Evolutionary conservation across 305 asterid species (phyloP), one percentile per base, ranked within the genome.

Genomic region (Fraxinus paxiana): DNA sequence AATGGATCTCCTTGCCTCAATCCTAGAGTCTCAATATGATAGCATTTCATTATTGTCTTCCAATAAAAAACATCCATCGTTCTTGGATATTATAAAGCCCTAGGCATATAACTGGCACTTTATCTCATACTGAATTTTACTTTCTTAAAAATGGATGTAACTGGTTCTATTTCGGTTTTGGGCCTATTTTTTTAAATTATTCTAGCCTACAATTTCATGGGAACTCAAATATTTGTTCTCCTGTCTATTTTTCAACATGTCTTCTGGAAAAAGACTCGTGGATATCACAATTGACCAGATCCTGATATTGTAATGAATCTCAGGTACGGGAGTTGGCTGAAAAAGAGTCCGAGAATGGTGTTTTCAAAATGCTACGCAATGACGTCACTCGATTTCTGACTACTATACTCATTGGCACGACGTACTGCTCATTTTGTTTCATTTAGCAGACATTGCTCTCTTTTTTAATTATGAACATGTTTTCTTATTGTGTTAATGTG

Each of bases 301-400:
- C 76, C 54, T 80, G 73, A 75, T 77, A 33, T 37, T 76, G 17
- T 82, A 54, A 75, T 79, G 70, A 76, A 63, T 89, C 74, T 78
- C 90, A 96, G 99, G 99, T 96, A 76, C 89, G 98, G 69, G 98
- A 96, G 83, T 84, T 96, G 89, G 99, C 99, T 82, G 98, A 94
- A 34, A 96, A 96, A 81, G 98, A 96, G 81, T 81, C 98, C 1
- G 99, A 96, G 83, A 82, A 89, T 83, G 98, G 98, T 20, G 99
- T 96, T 76, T 96, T 96, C 86, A 92, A 87, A 89, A 85, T 92
- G 99, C 93, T 96, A 71, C 83, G 98, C 41, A 94, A 92, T 75
- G 99, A 96, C 83, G 98, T 96, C 81, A 96, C 98, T 56, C 93
- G 98, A 61, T 96, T 96, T 83, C 88, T 96, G 89, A 96, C 99